phyloP scores from a whole-genome alignment of 2,329 filamentous ascomycete species.

The Talaromyces amestolkiae region DNA sequence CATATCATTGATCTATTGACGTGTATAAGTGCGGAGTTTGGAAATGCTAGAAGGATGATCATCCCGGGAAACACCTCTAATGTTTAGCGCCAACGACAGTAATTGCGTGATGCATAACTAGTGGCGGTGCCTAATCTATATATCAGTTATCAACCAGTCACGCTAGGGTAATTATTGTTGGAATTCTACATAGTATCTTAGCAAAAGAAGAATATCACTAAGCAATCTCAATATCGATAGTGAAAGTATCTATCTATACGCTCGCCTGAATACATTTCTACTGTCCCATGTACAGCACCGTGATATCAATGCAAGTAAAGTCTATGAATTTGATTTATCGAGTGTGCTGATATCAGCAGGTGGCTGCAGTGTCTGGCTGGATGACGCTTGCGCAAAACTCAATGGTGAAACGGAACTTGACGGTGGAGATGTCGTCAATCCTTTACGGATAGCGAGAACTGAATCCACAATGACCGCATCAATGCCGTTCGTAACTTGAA shows the following conservation, averaged over 20 bases:
- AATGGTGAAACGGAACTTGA: constrained; percentile 25
- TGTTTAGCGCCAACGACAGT: background rate
- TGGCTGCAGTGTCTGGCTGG: constrained; percentile 14
- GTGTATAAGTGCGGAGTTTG: background rate
- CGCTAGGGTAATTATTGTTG: background rate
- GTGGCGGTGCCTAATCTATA: background rate
- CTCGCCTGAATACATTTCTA: background rate
- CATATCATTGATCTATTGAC: background rate
- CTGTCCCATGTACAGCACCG: background rate
- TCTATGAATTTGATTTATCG: constrained; percentile 8
- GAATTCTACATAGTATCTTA: too few relatives aligned
- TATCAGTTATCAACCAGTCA: background rate
- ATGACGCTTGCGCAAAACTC: constrained; percentile 13
- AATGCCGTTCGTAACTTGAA: constrained; percentile 91
- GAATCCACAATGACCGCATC: constrained; percentile 97
- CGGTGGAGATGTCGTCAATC: constrained; percentile 58
- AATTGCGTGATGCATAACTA: background rate
- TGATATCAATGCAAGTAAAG: background rate
- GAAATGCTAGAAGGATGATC: background rate
- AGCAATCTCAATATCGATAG: background rate
- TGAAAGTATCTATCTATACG: background rate
- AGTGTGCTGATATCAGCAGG: constrained; percentile 16
- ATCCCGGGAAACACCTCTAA: background rate
- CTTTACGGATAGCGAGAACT: constrained; percentile 88
- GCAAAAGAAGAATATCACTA: background rate